These are phyloP conservation scores for Sungouiozyma intestinalis DNA, from an alignment of 805 yeast genomes.

Conservation along the genomic window DNA sequence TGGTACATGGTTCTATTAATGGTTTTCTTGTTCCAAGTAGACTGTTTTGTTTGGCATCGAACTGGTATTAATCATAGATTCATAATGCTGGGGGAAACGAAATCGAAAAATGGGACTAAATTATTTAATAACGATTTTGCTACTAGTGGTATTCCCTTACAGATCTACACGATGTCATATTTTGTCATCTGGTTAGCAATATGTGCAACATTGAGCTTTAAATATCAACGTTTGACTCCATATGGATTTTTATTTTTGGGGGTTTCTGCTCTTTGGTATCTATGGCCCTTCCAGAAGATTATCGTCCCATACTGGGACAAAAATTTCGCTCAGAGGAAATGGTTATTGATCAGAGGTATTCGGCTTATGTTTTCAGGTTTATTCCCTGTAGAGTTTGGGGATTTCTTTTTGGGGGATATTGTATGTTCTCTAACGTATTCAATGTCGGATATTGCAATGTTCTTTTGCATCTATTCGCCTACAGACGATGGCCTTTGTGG, in stretches of 20 bases:
- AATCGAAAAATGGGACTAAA: slow-evolving; percentile 43
- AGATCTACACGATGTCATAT: slow-evolving; percentile 51
- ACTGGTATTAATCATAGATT: slow-evolving; percentile 82
- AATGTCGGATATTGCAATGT: slow-evolving; percentile 73
- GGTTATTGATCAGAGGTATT: slow-evolving; percentile 65
- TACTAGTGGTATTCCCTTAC: slow-evolving; percentile 31
- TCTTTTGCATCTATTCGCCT: slow-evolving; percentile 65
- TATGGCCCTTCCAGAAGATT: slow-evolving; percentile 13
- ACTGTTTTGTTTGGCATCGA: slow-evolving; percentile 62
- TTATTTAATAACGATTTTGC: slow-evolving; percentile 30
- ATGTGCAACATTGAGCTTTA: slow-evolving; percentile 67
- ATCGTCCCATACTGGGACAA: slow-evolving; percentile 24
- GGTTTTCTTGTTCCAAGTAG: slow-evolving; percentile 51
- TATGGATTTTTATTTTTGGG: slow-evolving; percentile 41
- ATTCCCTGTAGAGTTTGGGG: slow-evolving; percentile 91
- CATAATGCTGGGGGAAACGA: slow-evolving; percentile 68
- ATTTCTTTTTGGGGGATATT: slow-evolving; percentile 88
- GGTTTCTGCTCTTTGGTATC: slow-evolving; percentile 8
- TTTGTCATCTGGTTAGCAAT: slow-evolving; percentile 47
- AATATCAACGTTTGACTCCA: slow-evolving; percentile 66
- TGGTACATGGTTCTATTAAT: slow-evolving; percentile 59
- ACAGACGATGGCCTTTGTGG: slow-evolving; percentile 54
- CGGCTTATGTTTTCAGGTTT: slow-evolving; percentile 72
- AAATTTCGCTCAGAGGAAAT: slow-evolving; percentile 51
- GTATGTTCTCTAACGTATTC: slow-evolving; percentile 83